Percentiles rank a stretch among this genome's conserved stretches.
phyloP scores from a whole-genome alignment of 495 filamentous ascomycete genomes.

The Tetracladium setigerum region DNA sequence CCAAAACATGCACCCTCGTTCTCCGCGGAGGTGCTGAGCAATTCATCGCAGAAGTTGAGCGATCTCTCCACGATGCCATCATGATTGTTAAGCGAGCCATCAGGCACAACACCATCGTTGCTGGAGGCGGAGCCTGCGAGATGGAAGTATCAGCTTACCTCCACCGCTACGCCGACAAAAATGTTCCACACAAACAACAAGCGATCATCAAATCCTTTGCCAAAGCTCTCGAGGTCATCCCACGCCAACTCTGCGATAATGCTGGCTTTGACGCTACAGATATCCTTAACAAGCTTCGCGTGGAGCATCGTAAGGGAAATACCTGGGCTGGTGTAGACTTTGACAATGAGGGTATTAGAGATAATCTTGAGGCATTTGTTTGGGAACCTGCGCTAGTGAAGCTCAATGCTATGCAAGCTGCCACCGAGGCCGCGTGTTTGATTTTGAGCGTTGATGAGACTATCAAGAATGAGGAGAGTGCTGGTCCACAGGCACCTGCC shows the following conservation, averaged over 20 bases:
- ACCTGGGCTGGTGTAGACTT: slow-evolving; percentile 97
- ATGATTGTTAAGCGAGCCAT: slow-evolving; percentile 99
- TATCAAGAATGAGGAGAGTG: slow-evolving; percentile 91
- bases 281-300: slow-evolving; percentile 87
- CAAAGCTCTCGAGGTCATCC: slow-evolving; percentile 94
- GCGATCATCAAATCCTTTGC: slow-evolving; percentile 95
- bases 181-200: slow-evolving; percentile 92
- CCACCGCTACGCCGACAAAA: slow-evolving; percentile 83
- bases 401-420: slow-evolving; percentile 94
- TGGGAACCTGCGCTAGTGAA: slow-evolving; percentile 97
- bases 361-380: slow-evolving; percentile 90
- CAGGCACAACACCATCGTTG: slow-evolving; percentile 88
- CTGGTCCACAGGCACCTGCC: slow-evolving; percentile 67
- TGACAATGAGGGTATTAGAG: slow-evolving; percentile 76
- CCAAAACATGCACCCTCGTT: slow-evolving; percentile 94
- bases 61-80: slow-evolving; percentile 94
- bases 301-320: slow-evolving; percentile 87
- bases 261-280: slow-evolving; percentile 97
- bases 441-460: slow-evolving; percentile 97
- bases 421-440: slow-evolving; percentile 88
- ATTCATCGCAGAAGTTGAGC: slow-evolving; percentile 97
- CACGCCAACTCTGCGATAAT: slow-evolving; percentile 94
- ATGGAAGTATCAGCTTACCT: slow-evolving; percentile 95
- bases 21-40: slow-evolving; percentile 95
- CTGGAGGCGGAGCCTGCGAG: slow-evolving; percentile 89